Percentiles rank a stretch among this genome's conserved stretches.
These are phyloP conservation scores for Durotheca rogersii DNA, from an alignment of 495 filamentous ascomycete species.

Conservation along the genomic window DNA sequence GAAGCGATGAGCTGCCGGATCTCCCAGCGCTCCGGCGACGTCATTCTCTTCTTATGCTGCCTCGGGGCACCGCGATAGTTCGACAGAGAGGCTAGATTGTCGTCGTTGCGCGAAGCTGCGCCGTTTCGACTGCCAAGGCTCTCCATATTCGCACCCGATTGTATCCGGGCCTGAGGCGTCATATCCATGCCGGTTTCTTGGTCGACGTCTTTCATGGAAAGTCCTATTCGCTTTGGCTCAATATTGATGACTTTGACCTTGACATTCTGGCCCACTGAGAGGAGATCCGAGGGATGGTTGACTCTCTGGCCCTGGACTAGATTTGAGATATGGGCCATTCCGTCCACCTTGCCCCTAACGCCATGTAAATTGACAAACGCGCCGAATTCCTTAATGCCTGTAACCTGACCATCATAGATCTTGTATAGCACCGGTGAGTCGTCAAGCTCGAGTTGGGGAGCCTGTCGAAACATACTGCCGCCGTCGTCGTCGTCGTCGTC, in stretches of 20 bases:
- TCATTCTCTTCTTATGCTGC: slow-evolving; percentile 82
- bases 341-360: slow-evolving; percentile 85
- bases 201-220: slow-evolving; percentile 98
- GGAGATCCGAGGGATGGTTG: slow-evolving; percentile 86
- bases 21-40: slow-evolving; percentile 95
- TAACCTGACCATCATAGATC: slow-evolving; percentile 85
- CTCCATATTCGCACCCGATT: slow-evolving; percentile 91
- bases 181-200: slow-evolving; percentile 86
- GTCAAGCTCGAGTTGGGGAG: slow-evolving; percentile 75
- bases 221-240: slow-evolving; percentile 72
- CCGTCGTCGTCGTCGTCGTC: slow-evolving; percentile 51
- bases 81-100: slow-evolving; percentile 63
- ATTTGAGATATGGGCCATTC: slow-evolving; percentile 94
- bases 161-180: slow-evolving; percentile 75
- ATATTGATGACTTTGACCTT: slow-evolving; percentile 93
- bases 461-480: slow-evolving; percentile 65
- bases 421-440: slow-evolving; percentile 81
- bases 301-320: slow-evolving; percentile 84
- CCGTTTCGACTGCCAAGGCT: slow-evolving; percentile 70
- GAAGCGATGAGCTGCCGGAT: slow-evolving; percentile 96
- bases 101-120: slow-evolving; percentile 40
- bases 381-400: slow-evolving; percentile 91
- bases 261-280: slow-evolving; percentile 77
- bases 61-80: slow-evolving; percentile 53
- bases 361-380: slow-evolving; percentile 91